Conservation (phyloP, 2,329 filamentous ascomycete genomes). For the Colletotrichum plurivorum region DNA sequence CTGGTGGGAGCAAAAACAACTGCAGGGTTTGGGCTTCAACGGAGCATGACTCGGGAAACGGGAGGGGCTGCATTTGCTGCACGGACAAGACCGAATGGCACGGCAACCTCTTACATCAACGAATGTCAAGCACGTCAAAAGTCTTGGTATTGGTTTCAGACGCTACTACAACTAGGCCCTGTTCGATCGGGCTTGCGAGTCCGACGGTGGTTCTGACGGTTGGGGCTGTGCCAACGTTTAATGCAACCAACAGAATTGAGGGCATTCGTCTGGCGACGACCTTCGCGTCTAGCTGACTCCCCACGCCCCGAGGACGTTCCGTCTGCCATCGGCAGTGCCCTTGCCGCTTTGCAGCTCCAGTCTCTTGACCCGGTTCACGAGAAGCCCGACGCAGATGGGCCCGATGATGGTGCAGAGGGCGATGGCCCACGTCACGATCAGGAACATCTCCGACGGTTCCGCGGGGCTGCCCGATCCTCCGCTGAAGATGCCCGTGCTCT, state of each 20-base stretch:
- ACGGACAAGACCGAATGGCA: background rate
- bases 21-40: constrained; percentile 9
- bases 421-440: constrained; percentile 70
- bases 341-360: constrained; percentile 41
- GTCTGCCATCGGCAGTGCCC: background rate
- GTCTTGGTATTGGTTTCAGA: constrained; percentile 23
- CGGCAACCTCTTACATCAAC: background rate
- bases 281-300: constrained; percentile 24
- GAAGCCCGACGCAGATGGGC: constrained; percentile 62
- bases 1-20: constrained; percentile 57
- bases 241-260: background rate
- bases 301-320: constrained; percentile 38
- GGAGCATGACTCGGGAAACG: constrained; percentile 19
- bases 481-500: constrained; percentile 63
- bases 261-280: background rate
- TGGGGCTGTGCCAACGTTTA: constrained; percentile 3
- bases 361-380: constrained; percentile 59
- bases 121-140: constrained; percentile 1
- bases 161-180: background rate
- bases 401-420: constrained; percentile 68
- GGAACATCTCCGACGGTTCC: constrained; percentile 59
- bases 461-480: constrained; percentile 21
- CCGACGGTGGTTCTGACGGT: background rate
- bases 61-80: background rate
- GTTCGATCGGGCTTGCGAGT: constrained; percentile 1